Base-by-base conservation (phyloP, 208 protist species). In the Leishmania arabica region DNA sequence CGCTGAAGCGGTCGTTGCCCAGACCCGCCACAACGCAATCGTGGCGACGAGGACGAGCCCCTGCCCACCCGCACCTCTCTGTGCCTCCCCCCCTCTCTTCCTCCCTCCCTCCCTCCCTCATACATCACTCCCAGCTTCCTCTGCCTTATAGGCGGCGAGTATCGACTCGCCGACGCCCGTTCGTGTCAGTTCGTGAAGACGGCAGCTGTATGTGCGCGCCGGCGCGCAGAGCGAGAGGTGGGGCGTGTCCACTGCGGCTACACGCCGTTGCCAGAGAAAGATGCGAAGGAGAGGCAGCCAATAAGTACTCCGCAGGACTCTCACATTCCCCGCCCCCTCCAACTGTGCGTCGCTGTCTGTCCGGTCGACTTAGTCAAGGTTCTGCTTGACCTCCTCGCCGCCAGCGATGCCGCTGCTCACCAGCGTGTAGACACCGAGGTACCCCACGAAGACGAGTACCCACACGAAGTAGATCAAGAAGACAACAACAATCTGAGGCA, bases 401-500 rank as follows among this genome's bases (percentile, higher is more conserved):
- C 80, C 60, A 15, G 79, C 73, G 49, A 88, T 77, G 49, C 73
- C 75, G 58, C 75, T 74, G 78, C 79, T 84, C n/a, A 86, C 70
- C 21, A 84, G 64, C 3, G 77, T 81, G 62, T 86, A 88, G 8
- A 88, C 37, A 19, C 27, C 56, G 11, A 72, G 3, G 51, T 83
- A 79, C 8, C 86, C 82, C 7, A 87, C 21, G 7, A 87, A 79
- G n/a, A 90, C 58, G 6, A 82, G 62, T 21, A 74, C 73, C 53
- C 66, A 68, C 11, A 56, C 77, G 27, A 42, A 27, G 75, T 76
- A 85, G 31, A n/a, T 69, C 42, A 88, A 81, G 8, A 82, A 53
- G 15, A 80, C 78, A 6, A 88, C 37, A 15, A 81, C 74, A 4
- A 86, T 51, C 68, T 78, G 60, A 8, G 84, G 88, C 15, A 85